phyloP scores from a whole-genome alignment of 495 filamentous ascomycete species.

The Lasiosphaeria hispida region DNA sequence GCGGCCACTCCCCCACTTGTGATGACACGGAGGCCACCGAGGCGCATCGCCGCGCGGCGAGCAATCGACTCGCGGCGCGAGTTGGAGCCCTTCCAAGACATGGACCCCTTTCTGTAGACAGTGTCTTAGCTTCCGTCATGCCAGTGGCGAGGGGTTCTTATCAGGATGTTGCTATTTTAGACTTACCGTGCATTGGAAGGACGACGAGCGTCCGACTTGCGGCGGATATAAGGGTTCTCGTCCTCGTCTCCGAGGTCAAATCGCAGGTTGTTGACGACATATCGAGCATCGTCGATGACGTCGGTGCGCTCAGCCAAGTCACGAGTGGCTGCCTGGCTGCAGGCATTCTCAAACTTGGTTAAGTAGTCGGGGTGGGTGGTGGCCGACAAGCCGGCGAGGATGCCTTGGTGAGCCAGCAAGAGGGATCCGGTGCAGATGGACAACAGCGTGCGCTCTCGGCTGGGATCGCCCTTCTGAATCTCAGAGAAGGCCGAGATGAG shows the following conservation, averaged over 20 bases:
- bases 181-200: conserved; percentile 60
- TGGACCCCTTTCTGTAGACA: conserved; percentile 58
- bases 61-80: conserved; percentile 66
- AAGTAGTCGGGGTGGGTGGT: conserved; percentile 66
- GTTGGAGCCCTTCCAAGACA: conserved; percentile 64
- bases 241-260: conserved; percentile 73
- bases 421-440: conserved; percentile 75
- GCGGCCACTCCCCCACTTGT: conserved; percentile 73
- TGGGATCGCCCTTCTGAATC: conserved; percentile 63
- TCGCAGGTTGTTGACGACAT: conserved; percentile 76
- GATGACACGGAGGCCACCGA: conserved; percentile 70
- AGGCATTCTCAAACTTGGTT: conserved; percentile 64
- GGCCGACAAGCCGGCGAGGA: conserved; percentile 69
- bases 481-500: conserved; percentile 66
- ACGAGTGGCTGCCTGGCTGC: conserved; percentile 59
- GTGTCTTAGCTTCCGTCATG: not conserved
- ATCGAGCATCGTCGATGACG: conserved; percentile 70
- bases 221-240: conserved; percentile 70
- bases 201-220: conserved; percentile 60
- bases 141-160: not conserved
- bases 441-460: conserved; percentile 68
- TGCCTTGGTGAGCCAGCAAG: conserved; percentile 67
- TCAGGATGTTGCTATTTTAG: too few relatives aligned
- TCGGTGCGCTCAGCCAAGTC: conserved; percentile 62
- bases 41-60: conserved; percentile 60